phyloP scores from a whole-genome alignment of 75 land plant genomes.

The Picea glauca region DNA sequence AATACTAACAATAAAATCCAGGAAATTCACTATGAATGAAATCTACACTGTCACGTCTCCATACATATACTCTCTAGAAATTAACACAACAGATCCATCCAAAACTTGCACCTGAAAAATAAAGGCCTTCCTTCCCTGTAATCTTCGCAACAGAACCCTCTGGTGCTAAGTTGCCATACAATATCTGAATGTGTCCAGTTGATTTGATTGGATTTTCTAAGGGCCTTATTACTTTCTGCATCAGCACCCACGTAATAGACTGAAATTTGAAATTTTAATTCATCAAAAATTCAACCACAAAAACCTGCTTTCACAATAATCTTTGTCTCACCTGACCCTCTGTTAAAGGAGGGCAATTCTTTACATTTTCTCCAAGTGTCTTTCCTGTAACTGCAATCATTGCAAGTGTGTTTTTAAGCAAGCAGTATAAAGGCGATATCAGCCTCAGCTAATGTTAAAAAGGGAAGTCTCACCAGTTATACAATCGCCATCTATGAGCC shows the following conservation, averaged over 20 bases:
- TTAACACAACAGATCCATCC: background rate
- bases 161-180: slow-evolving; percentile 94
- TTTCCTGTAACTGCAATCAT: slow-evolving; percentile 86
- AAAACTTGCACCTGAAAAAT: slow-evolving; percentile 64
- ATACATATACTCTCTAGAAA: background rate
- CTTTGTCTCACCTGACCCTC: slow-evolving; percentile 66
- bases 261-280: background rate
- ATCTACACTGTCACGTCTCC: background rate
- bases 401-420: slow-evolving; percentile 3
- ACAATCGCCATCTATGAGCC: slow-evolving; percentile 83
- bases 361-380: slow-evolving; percentile 85
- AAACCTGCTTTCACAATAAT: background rate
- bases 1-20: background rate
- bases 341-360: slow-evolving; percentile 49
- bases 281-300: background rate
- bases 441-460: background rate
- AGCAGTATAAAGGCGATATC: background rate
- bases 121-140: slow-evolving; percentile 97
- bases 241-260: slow-evolving; percentile 1
- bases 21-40: background rate
- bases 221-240: slow-evolving; percentile 75
- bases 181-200: slow-evolving; percentile 88
- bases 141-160: slow-evolving; percentile 98
- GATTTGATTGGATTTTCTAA: slow-evolving; percentile 78
- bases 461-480: slow-evolving; percentile 64